Evolutionary conservation across 2,329 filamentous ascomycete genomes (phyloP), one percentile per base, ranked within the genome.

Genomic region (Canariomyces notabilis): DNA sequence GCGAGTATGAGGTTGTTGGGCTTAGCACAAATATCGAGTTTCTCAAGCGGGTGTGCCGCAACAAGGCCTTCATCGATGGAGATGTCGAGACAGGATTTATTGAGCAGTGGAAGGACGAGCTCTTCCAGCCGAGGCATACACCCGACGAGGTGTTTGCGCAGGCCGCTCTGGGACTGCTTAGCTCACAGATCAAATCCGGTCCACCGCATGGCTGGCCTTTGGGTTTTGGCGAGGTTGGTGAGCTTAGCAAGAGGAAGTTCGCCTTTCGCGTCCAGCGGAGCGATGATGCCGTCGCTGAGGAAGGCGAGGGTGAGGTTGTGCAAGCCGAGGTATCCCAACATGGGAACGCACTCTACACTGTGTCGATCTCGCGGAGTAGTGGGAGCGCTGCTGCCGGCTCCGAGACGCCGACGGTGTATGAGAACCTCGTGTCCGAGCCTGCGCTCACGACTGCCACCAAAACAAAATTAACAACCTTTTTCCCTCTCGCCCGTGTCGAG

Each of bases 71-170:
- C 61, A 77, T 95, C 46, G 77, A 78, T 9, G 93, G 91, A 7
- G 82, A 93, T 16, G 89, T 98, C 12, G 91, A 98, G 67, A 98
- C 93, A 0, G 91, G 91, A 1, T 98, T 95, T 63, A 97, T 98
- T 55, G 83, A 90, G 44, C 95, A 95, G 65, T 85, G 94, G 69
- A 77, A 79, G 49, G 76, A 82, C 9, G 85, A 89, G 54, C 76
- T 98, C 1, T 97, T 97, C 63, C 72, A 73, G 18, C 75, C 78
- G 1, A 67, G 78, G 11, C 63, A 65, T 0, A 76, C 85, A 26
- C 72, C 78, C 16, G 75, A 83, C 35, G 89, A 95, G 66, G 79
- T 89, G 2, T 87, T 89, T 55, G 83, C 85, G 0, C 93, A 98
- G 70, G 90, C 89, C 7, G 90, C 90, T 0, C 73, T 98, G 8